These are phyloP conservation scores for Abelmoschus esculentus DNA, from an alignment of 345 rosid genomes.

Conservation along the genomic window DNA sequence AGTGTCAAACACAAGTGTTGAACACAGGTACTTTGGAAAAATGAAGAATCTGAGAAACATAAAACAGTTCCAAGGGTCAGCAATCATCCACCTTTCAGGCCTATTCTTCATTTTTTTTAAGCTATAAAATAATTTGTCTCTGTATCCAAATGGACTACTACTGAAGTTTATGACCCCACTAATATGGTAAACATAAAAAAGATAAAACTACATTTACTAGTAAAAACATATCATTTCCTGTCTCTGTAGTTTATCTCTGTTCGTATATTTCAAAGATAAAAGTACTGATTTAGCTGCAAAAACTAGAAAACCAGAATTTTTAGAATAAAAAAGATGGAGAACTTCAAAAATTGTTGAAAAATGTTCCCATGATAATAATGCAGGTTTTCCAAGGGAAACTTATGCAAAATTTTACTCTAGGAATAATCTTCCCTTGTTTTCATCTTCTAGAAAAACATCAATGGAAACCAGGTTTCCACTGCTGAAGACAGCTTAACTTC, in stretches of 20 bases:
- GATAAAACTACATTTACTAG: not conserved
- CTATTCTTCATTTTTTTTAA: conserved; percentile 1
- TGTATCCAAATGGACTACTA: too few relatives aligned
- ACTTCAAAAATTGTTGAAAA: not conserved
- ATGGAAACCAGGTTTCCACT: too few relatives aligned
- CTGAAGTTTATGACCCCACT: not conserved
- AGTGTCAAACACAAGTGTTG: too few relatives aligned
- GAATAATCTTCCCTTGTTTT: not conserved
- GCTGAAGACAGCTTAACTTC: not conserved
- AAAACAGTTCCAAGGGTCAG: not conserved
- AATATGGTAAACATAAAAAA: not conserved
- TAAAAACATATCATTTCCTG: not conserved
- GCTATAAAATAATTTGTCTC: too few relatives aligned
- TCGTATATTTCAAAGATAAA: not conserved
- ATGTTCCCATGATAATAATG: not conserved
- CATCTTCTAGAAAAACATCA: not conserved
- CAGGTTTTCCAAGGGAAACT: not conserved
- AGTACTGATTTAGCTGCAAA: not conserved
- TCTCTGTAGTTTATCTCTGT: not conserved
- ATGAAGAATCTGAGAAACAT: too few relatives aligned
- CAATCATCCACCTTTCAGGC: not conserved
- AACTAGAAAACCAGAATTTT: not conserved
- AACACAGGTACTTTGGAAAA: too few relatives aligned
- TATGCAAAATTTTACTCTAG: not conserved
- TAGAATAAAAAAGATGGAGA: not conserved